Evolutionary conservation across 108 stramenopile species (phyloP).

Genomic region (Craspedostauros australis): DNA sequence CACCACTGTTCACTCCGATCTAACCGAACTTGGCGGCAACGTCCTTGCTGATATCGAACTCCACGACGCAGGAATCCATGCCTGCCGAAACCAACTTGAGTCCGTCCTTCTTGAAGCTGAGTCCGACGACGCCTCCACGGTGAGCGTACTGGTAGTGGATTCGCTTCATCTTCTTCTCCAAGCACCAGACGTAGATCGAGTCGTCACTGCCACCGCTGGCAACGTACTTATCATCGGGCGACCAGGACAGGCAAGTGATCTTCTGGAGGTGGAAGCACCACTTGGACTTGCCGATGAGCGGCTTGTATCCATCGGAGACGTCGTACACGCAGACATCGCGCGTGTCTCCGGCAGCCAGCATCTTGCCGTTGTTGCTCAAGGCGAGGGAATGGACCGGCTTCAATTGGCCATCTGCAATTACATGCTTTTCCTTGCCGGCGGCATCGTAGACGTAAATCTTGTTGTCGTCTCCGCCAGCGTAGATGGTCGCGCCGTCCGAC

Average conservation of each 20-base stretch:
- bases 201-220: conserved; percentile 80
- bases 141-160: conserved; percentile 80
- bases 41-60: conserved; percentile 77
- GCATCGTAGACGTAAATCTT: conserved; percentile 82
- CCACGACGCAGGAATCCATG: conserved; percentile 77
- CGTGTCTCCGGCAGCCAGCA: conserved; percentile 80
- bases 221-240: conserved; percentile 58
- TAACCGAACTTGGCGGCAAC: conserved; percentile 62
- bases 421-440: conserved; percentile 33
- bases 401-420: conserved; percentile 54
- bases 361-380: conserved; percentile 73
- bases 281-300: conserved; percentile 48
- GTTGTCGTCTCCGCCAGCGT: conserved; percentile 89
- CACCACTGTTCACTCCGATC: too few species aligned
- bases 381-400: conserved; percentile 82
- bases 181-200: conserved; percentile 71
- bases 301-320: conserved; percentile 24
- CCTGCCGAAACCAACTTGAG: conserved; percentile 81
- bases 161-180: conserved; percentile 63
- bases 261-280: conserved; percentile 85
- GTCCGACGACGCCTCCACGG: conserved; percentile 71
- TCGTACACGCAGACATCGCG: conserved; percentile 78
- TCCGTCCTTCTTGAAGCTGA: conserved; percentile 39
- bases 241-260: conserved; percentile 68
- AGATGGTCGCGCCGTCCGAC: conserved; percentile 70